Percentiles rank a stretch among this genome's conserved stretches.
Conservation (phyloP, 106 monocot species). For the Narthecium ossifragum region DNA sequence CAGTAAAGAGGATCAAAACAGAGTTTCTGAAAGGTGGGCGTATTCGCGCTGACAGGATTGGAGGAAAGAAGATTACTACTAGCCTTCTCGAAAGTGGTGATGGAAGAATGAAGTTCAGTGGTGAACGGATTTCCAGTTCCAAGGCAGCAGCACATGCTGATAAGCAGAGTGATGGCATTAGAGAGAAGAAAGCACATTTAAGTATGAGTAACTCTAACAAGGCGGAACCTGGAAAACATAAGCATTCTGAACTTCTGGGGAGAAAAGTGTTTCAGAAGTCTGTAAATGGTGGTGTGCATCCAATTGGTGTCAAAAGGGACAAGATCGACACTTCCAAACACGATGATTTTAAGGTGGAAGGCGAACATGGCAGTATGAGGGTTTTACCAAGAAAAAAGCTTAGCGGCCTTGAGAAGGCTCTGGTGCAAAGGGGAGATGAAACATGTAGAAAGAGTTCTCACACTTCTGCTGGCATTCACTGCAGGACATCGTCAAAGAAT, state of each 20-base stretch:
- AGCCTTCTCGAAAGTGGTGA: background rate
- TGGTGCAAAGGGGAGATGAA: background rate
- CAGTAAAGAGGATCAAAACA: constrained; percentile 1
- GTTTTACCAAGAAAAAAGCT: constrained; percentile 9
- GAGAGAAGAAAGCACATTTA: background rate
- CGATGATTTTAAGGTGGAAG: constrained; percentile 4
- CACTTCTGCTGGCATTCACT: background rate
- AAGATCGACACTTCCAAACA: background rate
- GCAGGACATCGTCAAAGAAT: background rate
- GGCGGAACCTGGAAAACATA: background rate
- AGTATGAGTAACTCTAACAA: background rate
- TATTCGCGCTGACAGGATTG: background rate
- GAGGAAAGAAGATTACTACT: background rate
- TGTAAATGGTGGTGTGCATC: background rate
- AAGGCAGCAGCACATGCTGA: background rate
- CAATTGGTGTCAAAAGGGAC: background rate
- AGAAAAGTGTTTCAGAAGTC: background rate
- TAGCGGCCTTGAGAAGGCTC: background rate
- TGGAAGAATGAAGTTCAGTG: background rate
- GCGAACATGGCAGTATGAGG: constrained; percentile 11
- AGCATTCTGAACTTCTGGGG: background rate
- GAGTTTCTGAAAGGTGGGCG: background rate
- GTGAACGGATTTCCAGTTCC: background rate
- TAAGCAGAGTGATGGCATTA: background rate
- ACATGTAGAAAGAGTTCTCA: background rate